These are phyloP conservation scores for Colletotrichum kahawae DNA, from an alignment of 2,329 filamentous ascomycete genomes.

Conservation along the genomic window DNA sequence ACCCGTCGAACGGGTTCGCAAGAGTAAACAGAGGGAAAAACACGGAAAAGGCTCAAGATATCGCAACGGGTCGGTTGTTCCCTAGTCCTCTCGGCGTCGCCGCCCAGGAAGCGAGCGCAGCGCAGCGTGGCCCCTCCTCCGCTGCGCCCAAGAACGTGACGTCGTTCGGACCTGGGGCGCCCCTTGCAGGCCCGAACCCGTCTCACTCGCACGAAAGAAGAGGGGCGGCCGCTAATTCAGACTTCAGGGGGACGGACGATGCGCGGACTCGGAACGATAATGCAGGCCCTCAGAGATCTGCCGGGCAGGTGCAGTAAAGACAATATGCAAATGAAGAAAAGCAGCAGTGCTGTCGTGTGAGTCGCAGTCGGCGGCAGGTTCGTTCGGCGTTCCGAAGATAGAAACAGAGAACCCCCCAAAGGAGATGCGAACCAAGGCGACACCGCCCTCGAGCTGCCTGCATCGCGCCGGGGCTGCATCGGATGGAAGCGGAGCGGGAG, in stretches of 20 bases:
- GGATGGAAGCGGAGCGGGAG: background rate
- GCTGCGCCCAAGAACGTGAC: background rate
- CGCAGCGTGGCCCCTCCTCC: background rate
- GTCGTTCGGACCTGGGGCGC: background rate
- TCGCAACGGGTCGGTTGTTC: background rate
- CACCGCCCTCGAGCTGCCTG: background rate
- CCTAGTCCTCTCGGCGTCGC: slow-evolving; percentile 1
- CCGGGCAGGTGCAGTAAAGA: background rate
- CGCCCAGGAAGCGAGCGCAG: background rate
- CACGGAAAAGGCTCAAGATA: background rate
- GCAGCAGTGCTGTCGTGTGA: background rate
- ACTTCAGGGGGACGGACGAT: background rate
- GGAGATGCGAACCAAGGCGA: background rate
- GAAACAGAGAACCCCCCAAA: background rate
- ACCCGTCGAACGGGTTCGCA: background rate
- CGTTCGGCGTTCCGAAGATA: background rate
- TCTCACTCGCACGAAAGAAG: background rate
- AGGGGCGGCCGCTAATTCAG: background rate
- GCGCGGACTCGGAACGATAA: background rate
- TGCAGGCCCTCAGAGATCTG: background rate
- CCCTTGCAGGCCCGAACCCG: background rate
- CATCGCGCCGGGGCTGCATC: background rate
- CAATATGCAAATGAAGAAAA: background rate
- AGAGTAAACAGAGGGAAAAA: background rate
- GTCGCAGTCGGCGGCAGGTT: background rate